Evolutionary conservation across 768 basidiomycete species (phyloP).

Genomic region (Porphyrellus cyaneotinctus): DNA sequence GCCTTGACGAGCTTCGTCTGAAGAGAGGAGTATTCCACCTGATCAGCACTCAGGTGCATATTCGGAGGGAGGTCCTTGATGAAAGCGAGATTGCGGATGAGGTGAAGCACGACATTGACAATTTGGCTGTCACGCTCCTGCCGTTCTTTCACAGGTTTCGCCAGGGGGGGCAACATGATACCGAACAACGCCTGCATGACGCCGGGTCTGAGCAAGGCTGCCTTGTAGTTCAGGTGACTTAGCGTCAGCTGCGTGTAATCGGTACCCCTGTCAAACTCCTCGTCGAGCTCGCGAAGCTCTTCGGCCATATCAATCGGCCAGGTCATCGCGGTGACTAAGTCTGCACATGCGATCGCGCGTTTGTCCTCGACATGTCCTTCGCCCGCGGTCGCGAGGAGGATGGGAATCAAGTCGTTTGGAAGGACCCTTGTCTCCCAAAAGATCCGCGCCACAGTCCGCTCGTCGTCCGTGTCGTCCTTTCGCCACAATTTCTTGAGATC

Average conservation of each 20-base stretch:
- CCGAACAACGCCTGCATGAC: constrained; percentile 70
- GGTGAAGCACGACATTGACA: constrained; percentile 82
- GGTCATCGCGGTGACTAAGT: constrained; percentile 94
- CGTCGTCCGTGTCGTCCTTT: constrained; percentile 95
- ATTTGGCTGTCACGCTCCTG: constrained; percentile 79
- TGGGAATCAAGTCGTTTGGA: constrained; percentile 82
- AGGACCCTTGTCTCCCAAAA: constrained; percentile 87
- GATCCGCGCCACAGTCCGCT: constrained; percentile 90
- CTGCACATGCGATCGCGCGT: constrained; percentile 76
- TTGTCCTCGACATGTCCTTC: constrained; percentile 76
- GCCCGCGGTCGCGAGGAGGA: constrained; percentile 77
- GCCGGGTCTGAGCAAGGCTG: constrained; percentile 57
- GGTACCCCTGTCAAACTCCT: constrained; percentile 71
- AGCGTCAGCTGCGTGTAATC: constrained; percentile 84
- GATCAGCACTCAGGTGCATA: constrained; percentile 67
- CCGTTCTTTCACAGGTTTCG: constrained; percentile 65
- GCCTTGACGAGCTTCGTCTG: constrained; percentile 74
- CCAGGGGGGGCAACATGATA: constrained; percentile 73
- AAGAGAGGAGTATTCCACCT: constrained; percentile 70
- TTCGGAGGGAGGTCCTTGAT: constrained; percentile 83
- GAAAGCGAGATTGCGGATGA: constrained; percentile 90
- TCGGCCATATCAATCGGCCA: constrained; percentile 98
- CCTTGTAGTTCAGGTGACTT: constrained; percentile 89
- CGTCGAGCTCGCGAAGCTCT: constrained; percentile 87
- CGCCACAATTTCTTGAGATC: constrained; percentile 96